Evolutionary conservation across 305 asterid species (phyloP).

Genomic region (Rubia balearica): DNA sequence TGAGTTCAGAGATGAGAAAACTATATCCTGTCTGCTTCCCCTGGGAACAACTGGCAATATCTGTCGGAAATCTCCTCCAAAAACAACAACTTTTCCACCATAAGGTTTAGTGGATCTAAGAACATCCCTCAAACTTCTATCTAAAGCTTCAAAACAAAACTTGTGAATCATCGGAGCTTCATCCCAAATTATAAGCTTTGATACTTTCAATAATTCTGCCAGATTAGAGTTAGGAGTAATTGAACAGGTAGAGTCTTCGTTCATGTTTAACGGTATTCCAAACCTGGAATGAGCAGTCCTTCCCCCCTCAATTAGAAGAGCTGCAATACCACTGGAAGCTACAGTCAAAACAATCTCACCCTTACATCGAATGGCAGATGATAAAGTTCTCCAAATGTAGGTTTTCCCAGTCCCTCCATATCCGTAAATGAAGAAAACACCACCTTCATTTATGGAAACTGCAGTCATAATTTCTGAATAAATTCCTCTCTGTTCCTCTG

Average conservation of each 20-base stretch:
- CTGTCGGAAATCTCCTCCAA: neutral
- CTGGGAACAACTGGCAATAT: neutral
- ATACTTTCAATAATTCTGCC: neutral
- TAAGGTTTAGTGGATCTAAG: neutral
- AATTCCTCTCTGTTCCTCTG: neutral
- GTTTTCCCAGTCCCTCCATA: constrained; percentile 4
- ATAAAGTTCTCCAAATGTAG: constrained; percentile 4
- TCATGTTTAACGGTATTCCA: neutral
- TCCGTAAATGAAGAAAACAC: neutral
- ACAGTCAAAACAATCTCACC: neutral
- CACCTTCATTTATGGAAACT: neutral
- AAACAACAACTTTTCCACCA: neutral
- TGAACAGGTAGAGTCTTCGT: neutral
- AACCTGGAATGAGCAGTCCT: constrained; percentile 1
- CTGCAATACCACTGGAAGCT: constrained; percentile 5
- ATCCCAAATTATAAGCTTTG: neutral
- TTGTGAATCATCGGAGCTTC: constrained; percentile 2
- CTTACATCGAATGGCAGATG: neutral
- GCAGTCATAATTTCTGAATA: neutral
- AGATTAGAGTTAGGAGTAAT: neutral
- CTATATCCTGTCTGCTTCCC: neutral
- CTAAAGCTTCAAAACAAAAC: neutral
- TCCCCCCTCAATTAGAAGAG: neutral
- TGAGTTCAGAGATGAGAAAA: neutral
- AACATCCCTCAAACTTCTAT: neutral